Conservation (phyloP, 1,284 basidiomycete genomes). For the Ceratobasidium sp. region DNA sequence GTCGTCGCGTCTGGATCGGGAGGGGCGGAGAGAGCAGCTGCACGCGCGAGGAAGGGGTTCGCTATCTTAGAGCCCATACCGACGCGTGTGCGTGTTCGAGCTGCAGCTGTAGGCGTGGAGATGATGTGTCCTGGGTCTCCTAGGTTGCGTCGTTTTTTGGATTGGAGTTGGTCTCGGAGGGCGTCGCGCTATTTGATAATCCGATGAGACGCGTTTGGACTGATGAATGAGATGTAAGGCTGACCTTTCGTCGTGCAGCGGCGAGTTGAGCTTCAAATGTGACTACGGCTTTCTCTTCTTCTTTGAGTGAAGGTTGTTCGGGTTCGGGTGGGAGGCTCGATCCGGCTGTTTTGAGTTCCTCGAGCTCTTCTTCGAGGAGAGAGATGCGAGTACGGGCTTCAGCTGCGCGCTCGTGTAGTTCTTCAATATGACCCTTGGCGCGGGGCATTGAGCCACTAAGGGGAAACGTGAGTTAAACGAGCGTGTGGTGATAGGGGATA, state of each 20-base stretch:
- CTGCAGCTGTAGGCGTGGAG: constrained; percentile 33
- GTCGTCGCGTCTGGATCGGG: constrained; percentile 39
- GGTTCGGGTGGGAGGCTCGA: constrained; percentile 4
- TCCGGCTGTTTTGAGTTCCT: constrained; percentile 25
- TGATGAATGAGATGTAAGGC: no score
- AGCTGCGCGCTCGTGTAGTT: constrained; percentile 21
- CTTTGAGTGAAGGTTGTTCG: constrained; percentile 24
- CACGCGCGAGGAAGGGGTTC: constrained; percentile 28
- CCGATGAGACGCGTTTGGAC: not conserved
- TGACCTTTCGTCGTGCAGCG: constrained; percentile 28
- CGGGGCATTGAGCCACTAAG: constrained; percentile 38
- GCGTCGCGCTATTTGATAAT: constrained; percentile 13
- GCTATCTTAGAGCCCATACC: constrained; percentile 22
- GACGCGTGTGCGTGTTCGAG: constrained; percentile 34
- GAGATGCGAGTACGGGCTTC: constrained; percentile 36
- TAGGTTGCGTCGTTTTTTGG: constrained; percentile 24
- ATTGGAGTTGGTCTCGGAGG: constrained; percentile 32
- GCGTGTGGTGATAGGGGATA: not conserved
- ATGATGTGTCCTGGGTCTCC: constrained; percentile 8
- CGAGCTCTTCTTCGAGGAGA: constrained; percentile 37
- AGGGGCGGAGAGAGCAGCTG: not conserved
- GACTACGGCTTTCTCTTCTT: constrained; percentile 30
- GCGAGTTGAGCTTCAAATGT: constrained; percentile 26
- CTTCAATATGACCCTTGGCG: constrained; percentile 29
- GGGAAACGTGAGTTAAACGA: not conserved